Evolutionary conservation across 2,329 filamentous ascomycete species (phyloP).

Genomic region (Penicillium sp.): DNA sequence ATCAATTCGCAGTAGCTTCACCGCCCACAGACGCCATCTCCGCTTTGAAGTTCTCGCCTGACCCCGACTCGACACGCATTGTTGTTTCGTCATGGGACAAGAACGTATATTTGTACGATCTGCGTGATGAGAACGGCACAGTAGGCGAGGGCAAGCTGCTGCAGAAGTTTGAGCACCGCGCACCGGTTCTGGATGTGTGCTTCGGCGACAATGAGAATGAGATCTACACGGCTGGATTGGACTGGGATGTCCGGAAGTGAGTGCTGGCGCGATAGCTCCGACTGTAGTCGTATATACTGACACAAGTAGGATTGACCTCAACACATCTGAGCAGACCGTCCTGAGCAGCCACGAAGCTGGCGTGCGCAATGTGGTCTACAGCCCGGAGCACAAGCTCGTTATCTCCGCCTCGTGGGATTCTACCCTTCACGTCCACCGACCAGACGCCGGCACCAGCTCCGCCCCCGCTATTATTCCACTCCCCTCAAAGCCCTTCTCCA

Average conservation of each 20-base stretch:
- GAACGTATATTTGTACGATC: slow-evolving; percentile 84
- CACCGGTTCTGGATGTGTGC: slow-evolving; percentile 85
- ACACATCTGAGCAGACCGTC: slow-evolving; percentile 65
- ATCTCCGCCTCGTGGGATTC: slow-evolving; percentile 92
- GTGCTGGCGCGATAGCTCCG: slow-evolving; percentile 16
- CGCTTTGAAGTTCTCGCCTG: slow-evolving; percentile 76
- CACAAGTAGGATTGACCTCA: slow-evolving; percentile 59
- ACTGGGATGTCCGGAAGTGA: slow-evolving; percentile 77
- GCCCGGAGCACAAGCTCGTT: slow-evolving; percentile 67
- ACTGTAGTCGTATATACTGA: slow-evolving; percentile 48
- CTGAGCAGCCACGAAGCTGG: slow-evolving; percentile 74
- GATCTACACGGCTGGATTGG: slow-evolving; percentile 80
- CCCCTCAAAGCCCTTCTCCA: slow-evolving; percentile 82
- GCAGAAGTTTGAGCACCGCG: slow-evolving; percentile 71
- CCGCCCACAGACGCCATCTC: slow-evolving; percentile 85
- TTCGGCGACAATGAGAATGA: slow-evolving; percentile 79
- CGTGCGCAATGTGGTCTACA: slow-evolving; percentile 81
- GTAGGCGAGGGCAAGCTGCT: slow-evolving; percentile 60
- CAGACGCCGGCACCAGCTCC: slow-evolving; percentile 44
- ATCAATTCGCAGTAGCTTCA: slow-evolving; percentile 77
- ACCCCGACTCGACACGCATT: slow-evolving; percentile 67
- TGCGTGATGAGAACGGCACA: slow-evolving; percentile 51
- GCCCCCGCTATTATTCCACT: slow-evolving; percentile 63
- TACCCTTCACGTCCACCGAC: slow-evolving; percentile 77
- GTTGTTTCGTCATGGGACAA: slow-evolving; percentile 95